Conservation (phyloP, 768 basidiomycete species). For the Mycena amicta region DNA sequence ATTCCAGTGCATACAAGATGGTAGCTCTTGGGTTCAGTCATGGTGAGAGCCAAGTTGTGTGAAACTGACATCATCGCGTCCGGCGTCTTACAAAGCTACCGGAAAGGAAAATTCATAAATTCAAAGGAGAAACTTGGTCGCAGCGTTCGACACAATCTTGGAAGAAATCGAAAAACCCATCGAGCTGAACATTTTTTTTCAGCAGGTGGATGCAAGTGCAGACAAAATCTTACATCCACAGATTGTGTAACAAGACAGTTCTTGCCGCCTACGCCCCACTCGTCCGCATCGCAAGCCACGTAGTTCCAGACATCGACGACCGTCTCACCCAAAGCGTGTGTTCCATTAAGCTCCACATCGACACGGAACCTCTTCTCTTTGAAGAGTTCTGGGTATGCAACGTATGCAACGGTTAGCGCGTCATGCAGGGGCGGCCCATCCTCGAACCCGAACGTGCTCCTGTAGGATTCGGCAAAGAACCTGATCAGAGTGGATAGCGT, state of each 20-base stretch:
- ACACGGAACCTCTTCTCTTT: slow-evolving; percentile 66
- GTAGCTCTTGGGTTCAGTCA: slow-evolving; percentile 30
- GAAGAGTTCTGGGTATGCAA: slow-evolving; percentile 72
- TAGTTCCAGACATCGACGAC: slow-evolving; percentile 79
- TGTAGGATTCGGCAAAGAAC: slow-evolving; percentile 76
- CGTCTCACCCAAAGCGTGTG: slow-evolving; percentile 73
- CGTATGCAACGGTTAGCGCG: slow-evolving; percentile 77
- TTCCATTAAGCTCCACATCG: slow-evolving; percentile 76
- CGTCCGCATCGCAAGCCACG: slow-evolving; percentile 53
- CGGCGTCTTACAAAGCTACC: too few relatives aligned
- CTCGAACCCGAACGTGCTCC: slow-evolving; percentile 76
- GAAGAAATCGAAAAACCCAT: slow-evolving; percentile 66
- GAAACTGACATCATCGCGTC: too few relatives aligned
- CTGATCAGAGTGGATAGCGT: slow-evolving; percentile 74
- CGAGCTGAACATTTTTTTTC: slow-evolving; percentile 56
- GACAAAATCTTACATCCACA: slow-evolving; percentile 65
- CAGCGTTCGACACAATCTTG: slow-evolving; percentile 60
- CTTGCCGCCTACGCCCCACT: slow-evolving; percentile 74
- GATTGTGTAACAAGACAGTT: slow-evolving; percentile 75
- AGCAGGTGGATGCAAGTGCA: too few relatives aligned
- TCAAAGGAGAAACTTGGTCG: slow-evolving; percentile 64
- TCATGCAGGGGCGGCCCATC: slow-evolving; percentile 89
- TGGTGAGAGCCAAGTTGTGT: neutral
- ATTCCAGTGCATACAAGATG: slow-evolving; percentile 44
- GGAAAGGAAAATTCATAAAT: slow-evolving; percentile 28